Evolutionary conservation across 2,329 filamentous ascomycete species (phyloP), one percentile per base, ranked within the genome.

Genomic region (Exophiala viscosa): DNA sequence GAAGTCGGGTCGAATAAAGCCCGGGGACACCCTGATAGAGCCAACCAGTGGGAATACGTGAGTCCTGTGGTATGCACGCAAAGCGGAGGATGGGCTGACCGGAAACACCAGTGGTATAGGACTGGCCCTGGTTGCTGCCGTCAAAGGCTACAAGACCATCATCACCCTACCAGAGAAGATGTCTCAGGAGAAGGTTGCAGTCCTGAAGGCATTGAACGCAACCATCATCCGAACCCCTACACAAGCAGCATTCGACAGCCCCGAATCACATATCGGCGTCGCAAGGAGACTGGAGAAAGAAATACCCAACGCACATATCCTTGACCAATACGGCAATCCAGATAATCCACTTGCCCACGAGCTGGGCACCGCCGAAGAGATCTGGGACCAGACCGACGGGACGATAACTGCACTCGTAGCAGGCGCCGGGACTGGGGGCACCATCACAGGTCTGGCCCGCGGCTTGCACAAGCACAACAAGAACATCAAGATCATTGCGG

Each of bases 121-220:
- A 17, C 80, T 99, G 36, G 93, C 93, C 23, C 83, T 99, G 32
- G 92, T 97, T 14, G 92, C 84, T 52, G 93, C 93, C 13, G 88
- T 99, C 66, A 97, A 96, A 77, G 92, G 69, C 62, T 99, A 97
- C 80, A 92, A 92, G 73, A 95, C 91, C 36, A 97, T 99, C 73
- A 99, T 99, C 71, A 99, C 93, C 9, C 83, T 99, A 41, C 93
- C 93, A 46, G 93, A 99, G 76, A 99, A 99, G 79, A 99, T 99
- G 93, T 96, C 90, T 1, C 88, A 90, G 43, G 93, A 99, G 74
- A 99, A 99, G 74, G 93, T 99, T 35, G 87, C 92, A 2, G 93
- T 99, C 23, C 80, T 99, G 57, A 88, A 90, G 64, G 92, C 93
- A 28, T 81, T 99, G 47, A 92, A 92, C 60, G 93, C 93, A 38